Conservation (phyloP, 108 stramenopile genomes). For the Cyclotella cryptica region DNA sequence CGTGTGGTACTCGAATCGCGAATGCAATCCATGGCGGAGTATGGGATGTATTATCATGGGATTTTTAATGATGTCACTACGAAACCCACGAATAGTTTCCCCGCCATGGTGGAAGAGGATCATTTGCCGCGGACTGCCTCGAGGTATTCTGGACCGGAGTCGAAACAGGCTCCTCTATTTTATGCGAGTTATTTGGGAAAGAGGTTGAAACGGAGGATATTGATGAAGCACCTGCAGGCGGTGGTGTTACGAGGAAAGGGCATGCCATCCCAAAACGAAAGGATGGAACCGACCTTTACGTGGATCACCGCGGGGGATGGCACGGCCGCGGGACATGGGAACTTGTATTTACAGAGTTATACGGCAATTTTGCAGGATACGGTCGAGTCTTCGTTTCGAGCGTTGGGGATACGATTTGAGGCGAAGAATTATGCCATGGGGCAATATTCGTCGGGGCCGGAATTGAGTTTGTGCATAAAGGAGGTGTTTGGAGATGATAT, state of each 20-base stretch:
- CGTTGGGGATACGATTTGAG: conserved; percentile 70
- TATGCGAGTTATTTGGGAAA: not conserved
- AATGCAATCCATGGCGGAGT: conserved; percentile 18
- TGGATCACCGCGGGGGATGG: conserved; percentile 66
- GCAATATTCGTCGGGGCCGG: conserved; percentile 58
- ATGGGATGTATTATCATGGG: conserved; percentile 21
- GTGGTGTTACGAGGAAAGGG: conserved; percentile 2
- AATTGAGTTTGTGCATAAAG: conserved; percentile 67
- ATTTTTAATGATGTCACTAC: conserved; percentile 31
- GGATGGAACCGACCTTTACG: conserved; percentile 44
- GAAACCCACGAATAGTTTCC: conserved; percentile 16
- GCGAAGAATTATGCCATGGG: conserved; percentile 82
- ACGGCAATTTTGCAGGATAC: conserved; percentile 68
- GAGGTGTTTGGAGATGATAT: conserved; percentile 74
- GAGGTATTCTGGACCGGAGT: not conserved
- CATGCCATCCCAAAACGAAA: conserved; percentile 1
- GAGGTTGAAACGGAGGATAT: conserved; percentile 25
- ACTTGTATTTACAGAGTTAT: conserved; percentile 37
- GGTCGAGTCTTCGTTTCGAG: conserved; percentile 53
- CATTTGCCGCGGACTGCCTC: not conserved
- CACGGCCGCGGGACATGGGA: conserved; percentile 40
- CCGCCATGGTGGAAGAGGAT: not conserved
- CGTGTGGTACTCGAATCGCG: not conserved
- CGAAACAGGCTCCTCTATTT: conserved; percentile 6
- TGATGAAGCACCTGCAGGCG: conserved; percentile 35